Base-by-base conservation (phyloP, 2,329 filamentous ascomycete species). In the Cytospora piceicola region DNA sequence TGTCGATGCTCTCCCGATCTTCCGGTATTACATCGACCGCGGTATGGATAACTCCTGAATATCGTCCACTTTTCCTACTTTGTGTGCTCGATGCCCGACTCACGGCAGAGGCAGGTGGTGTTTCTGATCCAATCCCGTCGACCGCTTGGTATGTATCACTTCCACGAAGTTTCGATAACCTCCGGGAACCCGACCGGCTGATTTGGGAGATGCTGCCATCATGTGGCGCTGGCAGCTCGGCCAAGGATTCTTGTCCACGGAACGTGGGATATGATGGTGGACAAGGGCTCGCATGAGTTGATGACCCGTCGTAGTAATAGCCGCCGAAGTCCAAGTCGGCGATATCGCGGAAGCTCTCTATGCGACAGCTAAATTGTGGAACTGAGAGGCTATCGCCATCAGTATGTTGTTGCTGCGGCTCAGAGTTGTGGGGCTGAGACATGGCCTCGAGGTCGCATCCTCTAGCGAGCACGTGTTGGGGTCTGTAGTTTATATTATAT, bases 271-370 rank as follows among this genome's bases (percentile, higher is more conserved):
- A 49, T 4, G 42, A 46, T 14, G 66, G 46, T 14, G 54, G 53
- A 24, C 53, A 42, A 4, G 39, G 30, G 12, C 29, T n/a, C 20
- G 7, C 3, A 9, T 54, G 49, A 12, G 65, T 57, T 22, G 65
- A 58, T 57, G 68, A 64, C 2, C 72, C 75, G 63, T 89, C 88
- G 68, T 89, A 87, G 63, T 87, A 86, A 73, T 94, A 97, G 39
- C 67, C 70, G 27, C 70, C 73, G 34, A 71, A 73, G 63, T 74
- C 73, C 49, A 72, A 71, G 66, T 74, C 72, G 52, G 71, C 67
- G 30, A 77, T 70, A 52, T 77, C 75, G 20, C 73, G 71, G 8
- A 77, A 67, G 36, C 69, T 73, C 20, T 74, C 73, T 58, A 75
- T 75, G 20, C 73, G 70, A 54, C 58, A 56, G 57, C 64, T 68